Conservation (phyloP, 2,329 filamentous ascomycete species). For the Talaromyces piceae region DNA sequence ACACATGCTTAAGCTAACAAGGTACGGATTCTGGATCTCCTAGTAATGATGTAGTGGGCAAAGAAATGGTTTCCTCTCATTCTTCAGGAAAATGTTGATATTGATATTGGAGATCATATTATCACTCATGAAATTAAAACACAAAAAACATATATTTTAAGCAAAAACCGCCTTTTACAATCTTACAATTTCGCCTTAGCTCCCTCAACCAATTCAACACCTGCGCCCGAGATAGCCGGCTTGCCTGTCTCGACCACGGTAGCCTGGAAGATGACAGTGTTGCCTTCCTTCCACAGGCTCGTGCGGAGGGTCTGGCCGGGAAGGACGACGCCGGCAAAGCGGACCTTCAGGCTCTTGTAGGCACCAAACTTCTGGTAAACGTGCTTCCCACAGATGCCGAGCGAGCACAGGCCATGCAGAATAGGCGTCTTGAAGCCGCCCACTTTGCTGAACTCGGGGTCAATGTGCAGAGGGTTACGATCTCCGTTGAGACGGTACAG, state of each 20-base stretch:
- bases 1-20: too few relatives aligned
- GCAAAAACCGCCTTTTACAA: neutral
- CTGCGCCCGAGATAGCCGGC: constrained; percentile 72
- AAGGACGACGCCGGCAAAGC: constrained; percentile 77
- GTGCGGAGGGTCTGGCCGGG: constrained; percentile 85
- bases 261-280: constrained; percentile 73
- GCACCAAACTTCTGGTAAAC: constrained; percentile 75
- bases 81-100: neutral
- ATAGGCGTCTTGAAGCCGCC: constrained; percentile 94
- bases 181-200: constrained; percentile 45
- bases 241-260: constrained; percentile 92
- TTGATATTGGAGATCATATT: neutral
- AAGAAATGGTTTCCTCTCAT: too few relatives aligned
- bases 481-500: constrained; percentile 91
- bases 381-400: constrained; percentile 86
- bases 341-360: constrained; percentile 86
- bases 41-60: too few relatives aligned
- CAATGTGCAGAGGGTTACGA: constrained; percentile 92
- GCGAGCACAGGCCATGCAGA: constrained; percentile 91
- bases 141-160: neutral
- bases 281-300: constrained; percentile 89
- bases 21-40: too few relatives aligned
- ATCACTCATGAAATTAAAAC: neutral
- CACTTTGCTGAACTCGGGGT: constrained; percentile 87
- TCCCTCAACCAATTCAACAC: constrained; percentile 60